Evolutionary conservation across 106 monocot species (phyloP), one percentile per base, ranked within the genome.

Genomic region (Dioscorea dumetorum): DNA sequence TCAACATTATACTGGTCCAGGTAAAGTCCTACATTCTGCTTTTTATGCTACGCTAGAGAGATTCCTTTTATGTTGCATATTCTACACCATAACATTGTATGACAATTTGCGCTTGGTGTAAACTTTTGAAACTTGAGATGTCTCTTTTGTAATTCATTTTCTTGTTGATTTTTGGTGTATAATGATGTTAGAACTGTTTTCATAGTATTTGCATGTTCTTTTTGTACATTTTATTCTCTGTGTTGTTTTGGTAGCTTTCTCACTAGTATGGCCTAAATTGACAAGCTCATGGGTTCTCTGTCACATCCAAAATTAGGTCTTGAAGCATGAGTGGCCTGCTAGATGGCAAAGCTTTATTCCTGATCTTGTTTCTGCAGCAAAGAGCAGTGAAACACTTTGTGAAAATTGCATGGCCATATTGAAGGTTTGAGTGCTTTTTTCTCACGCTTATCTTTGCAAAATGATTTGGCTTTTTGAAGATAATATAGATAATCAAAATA

Each of bases 371-470:
- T 73, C 91, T 33, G 97, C 97, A 48, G 97, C 97, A 50, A 99
- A 85, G 81, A 92, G 80, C 71, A 92, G 87, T 72, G 97, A 99
- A 60, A 99, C 97, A 51, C 84, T 99, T 2, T 99, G 97, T 67
- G 97, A 99, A 72, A 99, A 99, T 81, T 99, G 97, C 75, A 99
- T 99, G 97, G 87, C 87, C 61, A 99, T 99, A 72, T 78, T 99
- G 58, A 99, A 99, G 90, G 97, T 85, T 65, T 67, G 8, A 28
- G 10, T 13, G 4, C 50, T 33, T 49, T 16, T 70, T 22, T 57
- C 69, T 33, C 18, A 19, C 54, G 2, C 5, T 41, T 8, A 41
- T 41, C 6, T 41, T 41, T 41, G 41, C 41, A 41, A 41, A 8
- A 5, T 41, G 41, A 28, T 28, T 1, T 41, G 41, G 41, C 0